These are phyloP conservation scores for Gracilaria caudata DNA, from an alignment of 23 red algal genomes.

Conservation along the genomic window DNA sequence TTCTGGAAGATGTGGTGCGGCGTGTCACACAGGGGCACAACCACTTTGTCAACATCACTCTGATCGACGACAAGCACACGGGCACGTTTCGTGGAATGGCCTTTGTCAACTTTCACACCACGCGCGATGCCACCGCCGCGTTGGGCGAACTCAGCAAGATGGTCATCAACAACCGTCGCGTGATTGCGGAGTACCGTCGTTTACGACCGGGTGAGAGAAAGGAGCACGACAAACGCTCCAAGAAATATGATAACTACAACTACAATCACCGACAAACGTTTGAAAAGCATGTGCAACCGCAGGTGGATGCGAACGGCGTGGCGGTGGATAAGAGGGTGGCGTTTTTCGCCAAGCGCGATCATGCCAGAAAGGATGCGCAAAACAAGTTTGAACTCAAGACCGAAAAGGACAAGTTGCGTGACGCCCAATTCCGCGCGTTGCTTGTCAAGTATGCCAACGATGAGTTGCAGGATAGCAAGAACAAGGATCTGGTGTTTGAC, in stretches of 20 bases:
- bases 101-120: slow-evolving; percentile 64
- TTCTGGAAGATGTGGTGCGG: slow-evolving; percentile 43
- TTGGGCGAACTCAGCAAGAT: slow-evolving; percentile 58
- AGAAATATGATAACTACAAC: slow-evolving; percentile 44
- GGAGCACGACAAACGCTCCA: slow-evolving; percentile 35
- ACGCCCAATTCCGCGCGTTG: slow-evolving; percentile 35
- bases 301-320: slow-evolving; percentile 32
- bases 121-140: slow-evolving; percentile 49
- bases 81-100: slow-evolving; percentile 68
- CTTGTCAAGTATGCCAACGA: slow-evolving; percentile 25
- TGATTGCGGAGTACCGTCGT: slow-evolving; percentile 66
- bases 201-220: slow-evolving; percentile 38
- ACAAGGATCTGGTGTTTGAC: slow-evolving; percentile 62
- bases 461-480: slow-evolving; percentile 6
- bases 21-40: slow-evolving; percentile 40
- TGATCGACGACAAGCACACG: slow-evolving; percentile 50
- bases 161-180: slow-evolving; percentile 53
- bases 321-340: slow-evolving; percentile 46
- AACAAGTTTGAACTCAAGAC: slow-evolving; percentile 36
- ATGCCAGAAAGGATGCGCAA: slow-evolving; percentile 20
- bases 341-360: slow-evolving; percentile 55
- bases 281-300: slow-evolving; percentile 8
- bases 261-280: slow-evolving; percentile 22
- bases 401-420: slow-evolving; percentile 41
- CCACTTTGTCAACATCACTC: slow-evolving; percentile 53